These are phyloP conservation scores for Capsicum rhomboideum DNA, from an alignment of 257 asterid species.

Conservation along the genomic window DNA sequence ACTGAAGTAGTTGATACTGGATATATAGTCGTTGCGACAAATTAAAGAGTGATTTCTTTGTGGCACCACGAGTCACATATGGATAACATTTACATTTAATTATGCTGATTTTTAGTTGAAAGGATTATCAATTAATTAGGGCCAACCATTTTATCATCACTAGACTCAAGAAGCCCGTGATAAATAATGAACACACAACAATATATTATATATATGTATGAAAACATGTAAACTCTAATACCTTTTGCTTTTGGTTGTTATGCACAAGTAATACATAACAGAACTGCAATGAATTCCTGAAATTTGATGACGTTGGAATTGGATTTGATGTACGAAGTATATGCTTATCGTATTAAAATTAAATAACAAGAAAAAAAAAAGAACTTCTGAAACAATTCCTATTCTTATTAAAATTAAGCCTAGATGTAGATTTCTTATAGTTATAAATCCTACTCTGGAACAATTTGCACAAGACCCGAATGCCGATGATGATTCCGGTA, in stretches of 20 bases:
- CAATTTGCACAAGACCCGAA: too few relatives aligned
- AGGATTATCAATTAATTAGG: not conserved
- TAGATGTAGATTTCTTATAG: too few relatives aligned
- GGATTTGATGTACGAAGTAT: not conserved
- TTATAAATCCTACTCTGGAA: too few relatives aligned
- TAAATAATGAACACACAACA: not conserved
- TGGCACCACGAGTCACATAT: not conserved
- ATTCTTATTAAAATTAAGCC: not conserved
- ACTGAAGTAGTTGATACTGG: not conserved
- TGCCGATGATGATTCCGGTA: too few relatives aligned
- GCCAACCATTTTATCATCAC: constrained; percentile 1
- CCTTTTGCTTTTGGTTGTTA: not conserved
- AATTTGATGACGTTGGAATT: not conserved
- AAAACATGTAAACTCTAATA: too few relatives aligned
- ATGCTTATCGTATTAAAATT: not conserved
- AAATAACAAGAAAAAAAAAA: not conserved
- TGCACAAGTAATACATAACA: not conserved
- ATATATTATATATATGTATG: too few relatives aligned
- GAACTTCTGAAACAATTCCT: not conserved
- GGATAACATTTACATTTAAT: not conserved
- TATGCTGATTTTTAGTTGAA: not conserved
- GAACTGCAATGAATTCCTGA: not conserved
- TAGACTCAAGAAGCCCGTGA: constrained; percentile 56
- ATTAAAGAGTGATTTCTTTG: not conserved
- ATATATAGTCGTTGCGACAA: not conserved